Conservation (phyloP, 176 grass and related monocot species). For the Coix lacrymajobi region DNA sequence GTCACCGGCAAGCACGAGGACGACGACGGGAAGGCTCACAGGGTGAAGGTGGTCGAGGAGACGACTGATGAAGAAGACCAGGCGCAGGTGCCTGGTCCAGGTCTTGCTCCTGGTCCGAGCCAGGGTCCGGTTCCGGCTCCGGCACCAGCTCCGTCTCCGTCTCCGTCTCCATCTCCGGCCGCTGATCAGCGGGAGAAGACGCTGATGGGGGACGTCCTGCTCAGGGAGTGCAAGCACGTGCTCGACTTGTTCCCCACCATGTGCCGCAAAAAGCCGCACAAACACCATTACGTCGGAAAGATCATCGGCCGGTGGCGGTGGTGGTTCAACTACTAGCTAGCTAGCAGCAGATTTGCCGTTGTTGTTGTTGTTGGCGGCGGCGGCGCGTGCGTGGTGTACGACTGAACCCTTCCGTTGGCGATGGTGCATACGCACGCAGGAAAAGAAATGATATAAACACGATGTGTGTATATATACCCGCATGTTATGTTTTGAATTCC, state of each 20-base stretch:
- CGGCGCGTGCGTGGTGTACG: too few relatives aligned
- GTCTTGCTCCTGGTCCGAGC: neutral
- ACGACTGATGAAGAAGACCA: neutral
- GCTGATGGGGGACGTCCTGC: conserved; percentile 42
- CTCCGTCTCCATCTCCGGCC: neutral
- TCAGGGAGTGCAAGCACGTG: conserved; percentile 40
- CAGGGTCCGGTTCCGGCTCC: neutral
- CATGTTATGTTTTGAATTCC: neutral
- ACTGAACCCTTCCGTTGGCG: neutral
- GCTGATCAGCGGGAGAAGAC: neutral
- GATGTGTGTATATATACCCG: neutral
- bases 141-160: neutral
- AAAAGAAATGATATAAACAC: neutral
- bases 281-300: conserved; percentile 34
- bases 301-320: conserved; percentile 41
- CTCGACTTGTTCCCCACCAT: conserved; percentile 13
- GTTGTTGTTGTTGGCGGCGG: too few relatives aligned
- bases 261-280: conserved; percentile 36
- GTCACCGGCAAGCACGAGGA: conserved; percentile 29
- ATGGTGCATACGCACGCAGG: neutral
- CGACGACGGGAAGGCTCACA: neutral
- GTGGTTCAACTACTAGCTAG: conserved; percentile 44
- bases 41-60: neutral
- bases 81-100: neutral
- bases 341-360: neutral